These are phyloP conservation scores for Phytopythium kandeliae DNA, from an alignment of 352 stramenopile species.

Conservation along the genomic window DNA sequence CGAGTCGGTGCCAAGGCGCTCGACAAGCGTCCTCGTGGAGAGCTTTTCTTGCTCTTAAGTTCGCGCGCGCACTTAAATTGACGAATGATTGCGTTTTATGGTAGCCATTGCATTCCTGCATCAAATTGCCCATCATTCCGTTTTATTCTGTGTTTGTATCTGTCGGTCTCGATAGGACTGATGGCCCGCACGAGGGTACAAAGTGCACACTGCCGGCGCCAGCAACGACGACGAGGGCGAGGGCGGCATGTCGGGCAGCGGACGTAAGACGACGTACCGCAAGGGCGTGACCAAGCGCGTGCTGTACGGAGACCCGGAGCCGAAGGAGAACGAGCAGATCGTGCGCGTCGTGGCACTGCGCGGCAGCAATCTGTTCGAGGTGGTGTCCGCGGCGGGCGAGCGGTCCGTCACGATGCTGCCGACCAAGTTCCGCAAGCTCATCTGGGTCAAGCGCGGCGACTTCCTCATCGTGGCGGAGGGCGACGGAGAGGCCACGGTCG, in stretches of 20 bases:
- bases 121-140: no score
- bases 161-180: no score
- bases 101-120: no score
- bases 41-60: no score
- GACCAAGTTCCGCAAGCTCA: conserved; percentile 98
- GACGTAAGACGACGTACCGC: conserved; percentile 87
- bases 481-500: conserved; percentile 61
- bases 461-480: conserved; percentile 93
- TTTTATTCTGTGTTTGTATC: no score
- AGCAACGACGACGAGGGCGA: no score
- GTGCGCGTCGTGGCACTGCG: conserved; percentile 90
- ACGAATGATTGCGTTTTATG: no score
- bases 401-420: conserved; percentile 92
- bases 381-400: conserved; percentile 49
- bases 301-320: conserved; percentile 88
- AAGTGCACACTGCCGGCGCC: no score
- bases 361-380: conserved; percentile 96
- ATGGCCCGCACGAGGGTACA: no score
- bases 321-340: conserved; percentile 87
- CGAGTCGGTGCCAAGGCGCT: no score
- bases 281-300: conserved; percentile 92
- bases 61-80: no score
- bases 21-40: no score
- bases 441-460: conserved; percentile 97
- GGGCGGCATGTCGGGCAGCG: conserved; percentile 84